Conservation (phyloP, 345 rosid species). For the Acer campestre region DNA sequence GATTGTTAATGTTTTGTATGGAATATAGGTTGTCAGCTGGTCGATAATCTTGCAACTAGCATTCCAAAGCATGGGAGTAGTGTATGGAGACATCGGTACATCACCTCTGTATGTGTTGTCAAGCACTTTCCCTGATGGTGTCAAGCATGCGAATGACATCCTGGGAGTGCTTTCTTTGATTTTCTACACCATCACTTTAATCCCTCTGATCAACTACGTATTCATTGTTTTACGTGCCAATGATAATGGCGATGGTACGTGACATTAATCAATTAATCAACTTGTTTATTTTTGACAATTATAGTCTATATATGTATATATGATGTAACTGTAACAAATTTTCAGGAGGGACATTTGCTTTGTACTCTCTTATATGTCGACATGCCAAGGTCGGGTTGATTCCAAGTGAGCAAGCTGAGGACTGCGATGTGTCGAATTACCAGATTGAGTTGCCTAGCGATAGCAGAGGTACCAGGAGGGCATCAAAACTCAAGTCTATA, state of each 20-base stretch:
- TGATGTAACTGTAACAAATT: not conserved
- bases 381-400: slow-evolving; percentile 44
- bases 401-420: slow-evolving; percentile 47
- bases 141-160: slow-evolving; percentile 44
- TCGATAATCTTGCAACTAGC: slow-evolving; percentile 42
- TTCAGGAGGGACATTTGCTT: slow-evolving; percentile 52
- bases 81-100: slow-evolving; percentile 57
- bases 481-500: slow-evolving; percentile 30
- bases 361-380: slow-evolving; percentile 48
- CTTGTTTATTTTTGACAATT: too few relatives aligned
- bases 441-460: slow-evolving; percentile 26
- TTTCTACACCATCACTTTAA: slow-evolving; percentile 43
- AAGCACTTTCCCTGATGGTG: slow-evolving; percentile 32
- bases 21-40: slow-evolving; percentile 30
- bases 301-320: too few relatives aligned
- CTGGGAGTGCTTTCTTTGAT: slow-evolving; percentile 30
- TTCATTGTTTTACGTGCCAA: slow-evolving; percentile 50
- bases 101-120: slow-evolving; percentile 54
- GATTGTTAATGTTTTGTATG: not conserved
- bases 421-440: slow-evolving; percentile 32
- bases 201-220: slow-evolving; percentile 51
- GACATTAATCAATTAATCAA: too few relatives aligned
- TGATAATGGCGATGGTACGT: slow-evolving; percentile 40
- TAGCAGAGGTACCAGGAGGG: slow-evolving; percentile 25
- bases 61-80: slow-evolving; percentile 58